Base-by-base conservation (phyloP, 805 yeast genomes). In the Huiozyma sinensis region DNA sequence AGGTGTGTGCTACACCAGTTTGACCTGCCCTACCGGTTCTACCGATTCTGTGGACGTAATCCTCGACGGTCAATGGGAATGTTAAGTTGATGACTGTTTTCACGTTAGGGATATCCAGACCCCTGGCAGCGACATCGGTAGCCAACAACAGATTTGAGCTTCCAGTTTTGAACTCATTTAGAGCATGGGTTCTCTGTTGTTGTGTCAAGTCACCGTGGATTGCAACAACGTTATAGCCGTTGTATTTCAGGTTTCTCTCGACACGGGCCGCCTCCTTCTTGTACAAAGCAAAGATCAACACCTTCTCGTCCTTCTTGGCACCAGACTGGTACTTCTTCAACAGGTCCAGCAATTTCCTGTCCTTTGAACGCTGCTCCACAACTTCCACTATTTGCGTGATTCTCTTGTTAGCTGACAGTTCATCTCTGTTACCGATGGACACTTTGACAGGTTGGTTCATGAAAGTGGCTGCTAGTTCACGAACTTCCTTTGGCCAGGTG, bases 401-500 rank as follows among this genome's bases (percentile, higher is more conserved):
- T 62, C 96, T 77, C 66, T 88, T 88, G 70, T 92, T 92, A 40
- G 98, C 99, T 46, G 86, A 71, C 45, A 92, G 75, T 66, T 90
- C 97, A 60, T 90, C 97, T 51, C 94, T 77, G 64, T 92, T 83
- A 57, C 98, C 98, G 59, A 92, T 83, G 37, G 92, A 80, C 36
- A 92, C 84, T 64, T 85, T 88, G 40, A 87, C 86, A n/a, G 97
- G 95, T 10, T 63, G 56, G 24, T 73, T 76, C 95, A 92, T 84
- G 66, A 83, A 92, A 6, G 83, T 75, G 13, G 79, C 60, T 7
- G 98, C 98, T 50, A 92, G 73, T 50, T 87, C 94, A 60, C 97
- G 81, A 33, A 92, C 97, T 67, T 90, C 95, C 56, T 84, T 85
- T n/a, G 99, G 99, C 98, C 98, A 92, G 1, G 99, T 92, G n/a